phyloP scores from a whole-genome alignment of 352 stramenopile species.

The Phytophthora pluvialis region DNA sequence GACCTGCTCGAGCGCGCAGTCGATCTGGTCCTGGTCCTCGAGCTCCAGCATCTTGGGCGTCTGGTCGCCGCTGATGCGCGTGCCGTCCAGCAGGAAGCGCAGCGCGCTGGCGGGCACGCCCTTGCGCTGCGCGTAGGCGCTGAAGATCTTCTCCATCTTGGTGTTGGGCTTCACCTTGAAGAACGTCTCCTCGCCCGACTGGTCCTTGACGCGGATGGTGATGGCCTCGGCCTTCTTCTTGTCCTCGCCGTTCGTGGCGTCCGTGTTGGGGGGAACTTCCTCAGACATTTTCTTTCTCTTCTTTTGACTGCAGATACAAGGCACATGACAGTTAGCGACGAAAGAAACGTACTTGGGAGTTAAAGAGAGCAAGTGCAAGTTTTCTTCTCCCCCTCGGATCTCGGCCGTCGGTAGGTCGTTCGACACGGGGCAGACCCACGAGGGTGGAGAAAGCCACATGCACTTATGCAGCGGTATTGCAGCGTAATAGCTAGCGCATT shows the following conservation, averaged over 20 bases:
- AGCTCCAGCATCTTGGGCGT: conserved; percentile 98
- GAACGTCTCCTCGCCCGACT: conserved; percentile 96
- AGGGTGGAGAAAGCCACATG: neutral
- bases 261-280: conserved; percentile 51
- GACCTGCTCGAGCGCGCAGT: conserved; percentile 94
- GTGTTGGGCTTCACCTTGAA: conserved; percentile 99
- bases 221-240: conserved; percentile 91
- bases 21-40: conserved; percentile 98
- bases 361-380: conserved; percentile 18
- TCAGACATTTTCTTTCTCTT: conserved; percentile 53
- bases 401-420: neutral
- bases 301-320: conserved; percentile 19
- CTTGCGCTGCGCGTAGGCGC: conserved; percentile 95
- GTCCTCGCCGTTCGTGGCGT: conserved; percentile 55
- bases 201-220: conserved; percentile 90
- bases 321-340: conserved; percentile 2
- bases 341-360: conserved; percentile 7
- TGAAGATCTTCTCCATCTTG: conserved; percentile 99
- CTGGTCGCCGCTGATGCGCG: conserved; percentile 93
- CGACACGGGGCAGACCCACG: neutral
- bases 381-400: conserved; percentile 11
- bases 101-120: conserved; percentile 90
- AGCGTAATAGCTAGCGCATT: neutral
- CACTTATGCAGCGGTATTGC: neutral
- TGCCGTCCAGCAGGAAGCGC: conserved; percentile 97